Base-by-base conservation (phyloP, 2,329 filamentous ascomycete species). In the Pyricularia grisea region DNA sequence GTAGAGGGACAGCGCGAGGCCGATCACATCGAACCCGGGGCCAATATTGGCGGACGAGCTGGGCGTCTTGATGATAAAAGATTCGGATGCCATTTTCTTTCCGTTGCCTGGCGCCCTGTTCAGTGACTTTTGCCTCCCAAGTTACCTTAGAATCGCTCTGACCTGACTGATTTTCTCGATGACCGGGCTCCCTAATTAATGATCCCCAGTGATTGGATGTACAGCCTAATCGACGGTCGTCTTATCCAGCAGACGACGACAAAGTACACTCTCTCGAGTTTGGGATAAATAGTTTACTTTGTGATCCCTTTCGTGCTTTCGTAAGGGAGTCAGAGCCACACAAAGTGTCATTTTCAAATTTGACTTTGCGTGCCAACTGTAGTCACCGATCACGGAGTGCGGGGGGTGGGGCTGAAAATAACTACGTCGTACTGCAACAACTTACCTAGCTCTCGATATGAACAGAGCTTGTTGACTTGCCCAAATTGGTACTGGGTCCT, bases 1-100 rank as follows among this genome's bases (percentile, higher is more conserved):
- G 82, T 94, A 97, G 79, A 97, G 89, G 73, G 93, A 97, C 73
- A 99, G 86, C 10, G 94, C 94, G 71, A 99, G 90, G 74, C 95
- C 93, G 78, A 98, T 97, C 75, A 97, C 94, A 83, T 99, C 94
- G 84, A 98, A 99, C 70, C 94, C 94, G 66, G 94, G 94, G 74
- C 93, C 94, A 77, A 98, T 97, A 84, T 98, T 98, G 81, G 94
- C 94, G 71, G 94, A 97, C 71, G 94, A 98, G 82, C 92, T 96
- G 73, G 94, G 94, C 71, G 93, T 92, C 81, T 86, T 88, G 84
- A 93, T 92, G 74, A 85, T 82, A 79, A 91, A 90, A 68, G 87
- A 87, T 76, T 88, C 85, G 63, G 71, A 70, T 20, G 71, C 69
- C 73, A 73, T 74, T 63, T 66, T 55, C 66, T 42, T 42, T 42